Base-by-base conservation (phyloP, 1,284 basidiomycete genomes). In the Rhodotorula sp. region DNA sequence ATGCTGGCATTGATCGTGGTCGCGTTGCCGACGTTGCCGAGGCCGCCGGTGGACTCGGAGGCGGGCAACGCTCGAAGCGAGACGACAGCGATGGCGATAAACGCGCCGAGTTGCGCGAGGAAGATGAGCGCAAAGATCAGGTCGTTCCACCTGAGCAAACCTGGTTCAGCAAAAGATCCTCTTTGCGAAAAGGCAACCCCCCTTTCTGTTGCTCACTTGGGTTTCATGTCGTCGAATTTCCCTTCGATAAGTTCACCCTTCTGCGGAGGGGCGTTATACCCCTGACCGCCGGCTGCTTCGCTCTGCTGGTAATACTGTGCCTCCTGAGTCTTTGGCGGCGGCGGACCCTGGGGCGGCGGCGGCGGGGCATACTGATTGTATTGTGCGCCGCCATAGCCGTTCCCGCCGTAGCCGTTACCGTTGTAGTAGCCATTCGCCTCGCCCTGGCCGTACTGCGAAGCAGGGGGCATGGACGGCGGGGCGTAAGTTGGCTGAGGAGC, bases 81-180 rank as follows among this genome's bases (percentile, higher is more conserved):
- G 73, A 81, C 77, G 73, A 81, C 81, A n/a, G 78, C 77, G 65
- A 81, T 66, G 21, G 80, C 81, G 68, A 81, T 77, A 77, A 80
- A 82, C 6, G 78, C 81, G 34, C 64, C 72, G 67, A 82, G 77
- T 55, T 81, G 80, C 47, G 78, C 78, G 64, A 80, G 66, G 77
- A 81, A 82, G 47, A 82, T 76, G 49, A 81, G 64, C 49, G 78
- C 78, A 63, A 81, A 81, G 75, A 79, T 72, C 66, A 80, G 54
- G 62, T 79, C 75, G 71, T 76, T 72, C 62, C 64, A 76, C 47
- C 73, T 74, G 50, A 15, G 23, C 7, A 28, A 15, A 14, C 16
- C 34, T 8, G 12, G 15, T 12, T 63, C 61, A 50, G 31, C 5
- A 50, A 23, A 14, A 50, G 23, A 48, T 48, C 49, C 26, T 10